Base-by-base conservation (phyloP, 306 rosid genomes). In the Delonix regia region DNA sequence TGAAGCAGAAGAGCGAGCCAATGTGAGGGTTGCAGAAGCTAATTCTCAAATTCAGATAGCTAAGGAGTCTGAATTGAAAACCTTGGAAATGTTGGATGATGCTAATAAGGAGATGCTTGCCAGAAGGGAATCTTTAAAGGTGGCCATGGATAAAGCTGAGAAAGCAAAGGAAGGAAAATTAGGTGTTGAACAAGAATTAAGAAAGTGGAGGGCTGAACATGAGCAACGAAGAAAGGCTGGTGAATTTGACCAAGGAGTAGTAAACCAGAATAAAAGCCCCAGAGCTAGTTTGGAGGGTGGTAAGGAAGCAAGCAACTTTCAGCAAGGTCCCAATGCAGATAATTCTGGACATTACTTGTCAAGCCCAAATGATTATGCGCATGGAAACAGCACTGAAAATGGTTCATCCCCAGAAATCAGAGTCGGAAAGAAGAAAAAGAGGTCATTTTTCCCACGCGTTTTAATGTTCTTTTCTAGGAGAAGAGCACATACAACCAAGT, bases 141-240 rank as follows among this genome's bases (percentile, higher is more conserved):
- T 82, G 9, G 99, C 99, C 30, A 85, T 93, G 98, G 94, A 89
- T 39, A 96, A 80, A 68, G 99, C 98, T 57, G 99, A 96, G 90
- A 93, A 86, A 82, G 98, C 99, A 77, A 91, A 91, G 87, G 98
- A 93, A 87, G 99, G 98, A 72, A 96, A 96, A 82, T 83, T 96
- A 86, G 98, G 92, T 19, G 97, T 86, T 53, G 99, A 96, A 81
- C 99, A 96, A 76, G 96, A 96, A 87, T 67, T 96, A 69, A 88
- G 99, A 82, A 93, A 77, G 80, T 96, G 99, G 99, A 88, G 99
- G 85, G 89, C 99, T 34, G 99, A 96, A 67, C 86, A 85, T 21
- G 98, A 91, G 88, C 97, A 89, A 77, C 82, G 86, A 42, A 85
- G 97, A 77, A 96, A 91, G 86, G 88, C 88, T 56, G 83, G 87